Evolutionary conservation across 306 rosid genomes (phyloP), one percentile per base, ranked within the genome.

Genomic region (Ormosia semicastrata): DNA sequence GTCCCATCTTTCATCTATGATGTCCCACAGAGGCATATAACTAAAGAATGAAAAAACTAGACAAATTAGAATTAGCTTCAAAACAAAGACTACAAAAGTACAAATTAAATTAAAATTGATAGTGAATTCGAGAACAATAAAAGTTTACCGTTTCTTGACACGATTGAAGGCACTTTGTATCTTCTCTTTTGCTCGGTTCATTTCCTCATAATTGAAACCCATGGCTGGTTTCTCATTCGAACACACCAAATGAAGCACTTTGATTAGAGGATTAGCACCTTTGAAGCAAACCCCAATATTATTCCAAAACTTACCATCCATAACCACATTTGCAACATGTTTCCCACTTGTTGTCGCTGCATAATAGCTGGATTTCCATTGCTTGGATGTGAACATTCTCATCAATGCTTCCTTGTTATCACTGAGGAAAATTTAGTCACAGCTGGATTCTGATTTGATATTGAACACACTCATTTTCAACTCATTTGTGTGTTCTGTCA

Each of bases 401-500:
- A 3, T 17, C 63, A 57, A 18, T 57, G 36, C 63, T 17, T 24
- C 36, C 63, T 57, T 57, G 5, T 18, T 8, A 7, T 10, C 11
- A 24, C 1, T 18, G 36, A 57, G 63, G 30, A 13, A 57, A 10
- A 8, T 17, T 8, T 8, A 24, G 63, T 18, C 34, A 17, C 63
- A 24, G 63, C 33, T 8, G 8, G 90, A 93, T 75, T 81, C 9
- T 37, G 41, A 4, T 4, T 40, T 40, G 44, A 6, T 40, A 40
- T 5, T 40, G 44, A 6, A 6, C 44, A 40, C 44, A 40, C 44
- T 40, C 44, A 41, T 41, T 84, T 95, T 95, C 94, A 95, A 95
- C 87, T 84, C 98, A 3, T 95, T 95, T 75, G 99, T 24, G 24
- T 95, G 82, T 95, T 93, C 78, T 95, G 96, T 84, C 99, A 95